Conservation (phyloP, 2,329 filamentous ascomycete genomes). For the Xylaria hypoxylon region DNA sequence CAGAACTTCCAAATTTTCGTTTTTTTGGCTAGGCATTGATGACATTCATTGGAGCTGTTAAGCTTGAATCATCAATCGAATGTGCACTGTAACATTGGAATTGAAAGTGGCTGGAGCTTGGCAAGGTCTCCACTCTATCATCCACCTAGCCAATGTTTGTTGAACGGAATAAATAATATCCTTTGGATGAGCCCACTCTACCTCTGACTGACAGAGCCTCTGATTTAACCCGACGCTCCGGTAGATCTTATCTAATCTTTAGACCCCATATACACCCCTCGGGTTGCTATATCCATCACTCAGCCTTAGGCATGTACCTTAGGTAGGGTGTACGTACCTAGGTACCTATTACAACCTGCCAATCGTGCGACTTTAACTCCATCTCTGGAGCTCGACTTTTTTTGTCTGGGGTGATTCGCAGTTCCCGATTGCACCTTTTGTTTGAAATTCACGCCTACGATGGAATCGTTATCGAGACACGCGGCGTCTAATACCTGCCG, state of each 20-base stretch:
- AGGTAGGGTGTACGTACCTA: neutral
- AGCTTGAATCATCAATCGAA: neutral
- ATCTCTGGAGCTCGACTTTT: constrained; percentile 20
- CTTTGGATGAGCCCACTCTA: neutral
- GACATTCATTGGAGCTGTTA: constrained; percentile 13
- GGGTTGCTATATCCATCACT: neutral
- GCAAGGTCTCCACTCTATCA: constrained; percentile 3
- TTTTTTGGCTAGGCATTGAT: constrained; percentile 20
- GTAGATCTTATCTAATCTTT: no score
- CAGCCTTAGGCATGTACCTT: neutral
- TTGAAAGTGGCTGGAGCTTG: constrained; percentile 32
- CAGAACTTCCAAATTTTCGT: constrained; percentile 42
- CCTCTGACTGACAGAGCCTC: no score
- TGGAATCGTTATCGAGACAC: constrained; percentile 49
- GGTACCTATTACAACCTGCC: neutral
- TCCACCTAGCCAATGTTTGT: neutral
- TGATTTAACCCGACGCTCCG: no score
- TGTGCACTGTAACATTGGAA: neutral
- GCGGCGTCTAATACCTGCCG: constrained; percentile 48
- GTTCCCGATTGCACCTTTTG: constrained; percentile 6
- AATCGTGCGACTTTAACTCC: constrained; percentile 21
- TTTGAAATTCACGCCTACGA: constrained; percentile 28
- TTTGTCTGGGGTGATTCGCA: constrained; percentile 3
- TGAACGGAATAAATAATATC: constrained; percentile 6
- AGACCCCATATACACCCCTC: neutral